phyloP scores from a whole-genome alignment of 1,284 basidiomycete species.

The Singerocomus inundabilis region DNA sequence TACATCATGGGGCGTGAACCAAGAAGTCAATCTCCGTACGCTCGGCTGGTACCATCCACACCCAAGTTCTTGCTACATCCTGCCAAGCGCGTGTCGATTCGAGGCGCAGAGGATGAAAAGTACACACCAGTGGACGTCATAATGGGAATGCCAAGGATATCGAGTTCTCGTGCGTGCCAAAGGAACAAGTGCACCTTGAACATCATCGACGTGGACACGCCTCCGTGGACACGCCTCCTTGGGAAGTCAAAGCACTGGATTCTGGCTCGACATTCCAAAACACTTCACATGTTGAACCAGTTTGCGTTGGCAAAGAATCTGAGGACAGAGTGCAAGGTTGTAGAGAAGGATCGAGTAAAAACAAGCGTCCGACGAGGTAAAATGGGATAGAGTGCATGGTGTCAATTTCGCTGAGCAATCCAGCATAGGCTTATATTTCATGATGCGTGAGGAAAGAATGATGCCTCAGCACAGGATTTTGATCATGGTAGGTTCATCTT shows the following conservation, averaged over 20 bases:
- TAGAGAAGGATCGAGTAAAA: conserved; percentile 71
- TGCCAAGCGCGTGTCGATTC: conserved; percentile 70
- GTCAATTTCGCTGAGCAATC: background rate
- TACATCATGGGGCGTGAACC: background rate
- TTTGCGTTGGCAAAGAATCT: conserved; percentile 73
- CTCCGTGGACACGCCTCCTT: conserved; percentile 77
- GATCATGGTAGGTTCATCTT: conserved; percentile 60
- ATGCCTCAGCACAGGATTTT: conserved; percentile 78
- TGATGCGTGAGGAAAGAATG: conserved; percentile 69
- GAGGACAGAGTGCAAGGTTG: conserved; percentile 83
- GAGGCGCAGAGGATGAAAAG: conserved; percentile 76
- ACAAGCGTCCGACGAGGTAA: conserved; percentile 78
- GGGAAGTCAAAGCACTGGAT: conserved; percentile 68
- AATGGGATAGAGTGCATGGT: conserved; percentile 37
- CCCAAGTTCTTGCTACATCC: conserved; percentile 76
- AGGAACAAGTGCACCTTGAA: conserved; percentile 69
- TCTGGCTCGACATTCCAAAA: conserved; percentile 84
- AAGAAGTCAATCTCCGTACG: background rate
- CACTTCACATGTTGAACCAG: conserved; percentile 76
- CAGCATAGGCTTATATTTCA: conserved; percentile 77
- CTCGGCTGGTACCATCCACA: conserved; percentile 71
- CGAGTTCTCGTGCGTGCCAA: conserved; percentile 81
- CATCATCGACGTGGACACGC: conserved; percentile 75
- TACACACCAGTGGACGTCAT: conserved; percentile 76
- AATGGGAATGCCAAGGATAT: conserved; percentile 45